These are phyloP conservation scores for Amphicarpaea edgeworthii DNA, from an alignment of 306 rosid genomes.

Conservation along the genomic window DNA sequence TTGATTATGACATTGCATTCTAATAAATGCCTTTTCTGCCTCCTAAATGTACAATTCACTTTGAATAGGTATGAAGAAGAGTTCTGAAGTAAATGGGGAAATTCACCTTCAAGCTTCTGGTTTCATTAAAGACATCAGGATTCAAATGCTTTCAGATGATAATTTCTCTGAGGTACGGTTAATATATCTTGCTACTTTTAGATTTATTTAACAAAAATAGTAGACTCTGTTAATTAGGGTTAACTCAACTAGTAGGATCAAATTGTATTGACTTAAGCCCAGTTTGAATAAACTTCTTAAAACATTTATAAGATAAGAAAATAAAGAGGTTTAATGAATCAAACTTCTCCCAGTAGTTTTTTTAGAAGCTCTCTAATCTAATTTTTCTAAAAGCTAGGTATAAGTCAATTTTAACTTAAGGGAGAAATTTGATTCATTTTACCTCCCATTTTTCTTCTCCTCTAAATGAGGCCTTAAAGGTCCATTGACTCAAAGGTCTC, in stretches of 20 bases:
- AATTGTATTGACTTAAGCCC: background rate
- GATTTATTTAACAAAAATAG: conserved; percentile 5
- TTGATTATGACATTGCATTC: conserved; percentile 23
- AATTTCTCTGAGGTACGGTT: conserved; percentile 69
- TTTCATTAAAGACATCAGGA: conserved; percentile 60
- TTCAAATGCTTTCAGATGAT: conserved; percentile 77
- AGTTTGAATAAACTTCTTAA: background rate
- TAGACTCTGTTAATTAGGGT: conserved; percentile 13
- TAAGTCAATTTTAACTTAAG: background rate
- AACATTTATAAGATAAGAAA: background rate
- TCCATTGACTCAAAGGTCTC: background rate
- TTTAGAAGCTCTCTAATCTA: background rate
- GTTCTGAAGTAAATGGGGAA: conserved; percentile 51
- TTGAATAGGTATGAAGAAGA: conserved; percentile 44
- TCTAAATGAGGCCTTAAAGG: conserved; percentile 8
- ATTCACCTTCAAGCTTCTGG: conserved; percentile 67
- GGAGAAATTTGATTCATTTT: background rate
- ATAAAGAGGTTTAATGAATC: background rate
- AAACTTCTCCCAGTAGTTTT: background rate
- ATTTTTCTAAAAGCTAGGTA: background rate
- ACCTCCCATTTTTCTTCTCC: background rate
- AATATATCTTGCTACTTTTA: conserved; percentile 38
- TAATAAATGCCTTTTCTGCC: background rate
- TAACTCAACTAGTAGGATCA: conserved; percentile 31
- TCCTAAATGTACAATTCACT: conserved; percentile 29